Conservation (phyloP, 257 asterid species). For the Nyctanthes arbortristis region DNA sequence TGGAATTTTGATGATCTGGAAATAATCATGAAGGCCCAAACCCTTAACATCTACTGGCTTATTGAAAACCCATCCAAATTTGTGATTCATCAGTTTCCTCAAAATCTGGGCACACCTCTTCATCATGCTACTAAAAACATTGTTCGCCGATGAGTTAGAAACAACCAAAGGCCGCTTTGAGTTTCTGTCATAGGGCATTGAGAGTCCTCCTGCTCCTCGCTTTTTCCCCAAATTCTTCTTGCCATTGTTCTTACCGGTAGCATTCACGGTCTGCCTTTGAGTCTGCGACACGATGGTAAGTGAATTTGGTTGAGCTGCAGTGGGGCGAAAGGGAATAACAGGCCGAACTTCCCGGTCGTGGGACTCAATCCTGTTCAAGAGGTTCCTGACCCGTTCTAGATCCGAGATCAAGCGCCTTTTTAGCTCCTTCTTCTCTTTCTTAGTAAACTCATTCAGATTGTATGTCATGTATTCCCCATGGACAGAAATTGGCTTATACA, state of each 20-base stretch:
- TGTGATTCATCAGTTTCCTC: conserved; percentile 27
- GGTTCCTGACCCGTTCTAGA: conserved; percentile 74
- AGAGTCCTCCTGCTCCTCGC: too few species aligned
- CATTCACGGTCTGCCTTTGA: not conserved
- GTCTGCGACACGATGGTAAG: not conserved
- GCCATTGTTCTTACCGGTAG: not conserved
- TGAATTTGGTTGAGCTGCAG: conserved; percentile 42
- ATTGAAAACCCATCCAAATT: conserved; percentile 35
- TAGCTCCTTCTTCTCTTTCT: conserved; percentile 33
- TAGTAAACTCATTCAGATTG: conserved; percentile 16
- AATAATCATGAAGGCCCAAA: conserved; percentile 83
- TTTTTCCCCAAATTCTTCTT: too few species aligned
- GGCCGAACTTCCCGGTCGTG: not conserved
- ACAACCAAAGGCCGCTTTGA: not conserved
- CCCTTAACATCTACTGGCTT: conserved; percentile 46
- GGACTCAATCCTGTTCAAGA: conserved; percentile 69
- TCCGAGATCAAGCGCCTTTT: conserved; percentile 61
- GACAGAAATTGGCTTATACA: conserved; percentile 13
- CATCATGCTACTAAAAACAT: too few species aligned
- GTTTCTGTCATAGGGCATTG: not conserved
- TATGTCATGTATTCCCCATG: conserved; percentile 58
- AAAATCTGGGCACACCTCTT: too few species aligned
- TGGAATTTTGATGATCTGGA: conserved; percentile 75
- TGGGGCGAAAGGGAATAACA: conserved; percentile 31
- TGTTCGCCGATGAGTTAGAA: too few species aligned